Conservation (phyloP, 805 yeast genomes). For the Wickerhamiella bombiphila region DNA sequence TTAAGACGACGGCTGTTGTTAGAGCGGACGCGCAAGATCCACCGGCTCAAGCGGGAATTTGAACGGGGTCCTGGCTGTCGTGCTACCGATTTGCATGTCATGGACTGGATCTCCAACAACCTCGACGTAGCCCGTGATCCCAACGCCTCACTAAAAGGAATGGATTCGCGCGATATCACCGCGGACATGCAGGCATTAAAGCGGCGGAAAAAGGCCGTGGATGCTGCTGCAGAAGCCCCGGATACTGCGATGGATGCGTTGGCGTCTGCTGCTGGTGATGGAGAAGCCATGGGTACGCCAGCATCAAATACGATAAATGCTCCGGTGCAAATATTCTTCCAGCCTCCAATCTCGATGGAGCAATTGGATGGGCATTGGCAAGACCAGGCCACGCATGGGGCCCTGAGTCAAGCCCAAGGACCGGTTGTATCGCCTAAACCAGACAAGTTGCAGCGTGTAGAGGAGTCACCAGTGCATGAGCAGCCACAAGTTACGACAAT, state of each 20-base stretch:
- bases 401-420: too few relatives aligned
- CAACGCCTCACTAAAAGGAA: background rate
- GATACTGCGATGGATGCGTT: background rate
- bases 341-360: too few relatives aligned
- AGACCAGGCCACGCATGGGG: too few relatives aligned
- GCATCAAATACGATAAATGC: too few relatives aligned
- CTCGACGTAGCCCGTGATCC: constrained; percentile 10
- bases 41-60: constrained; percentile 18
- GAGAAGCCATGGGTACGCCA: too few relatives aligned
- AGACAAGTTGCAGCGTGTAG: too few relatives aligned
- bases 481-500: too few relatives aligned
- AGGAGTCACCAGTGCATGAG: too few relatives aligned
- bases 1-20: constrained; percentile 17
- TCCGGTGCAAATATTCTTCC: too few relatives aligned
- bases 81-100: constrained; percentile 10
- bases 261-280: background rate
- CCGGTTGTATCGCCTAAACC: too few relatives aligned
- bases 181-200: constrained; percentile 12
- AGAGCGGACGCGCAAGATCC: constrained; percentile 14
- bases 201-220: constrained; percentile 6
- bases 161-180: constrained; percentile 13
- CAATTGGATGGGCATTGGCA: too few relatives aligned
- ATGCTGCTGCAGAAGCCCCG: constrained; percentile 1
- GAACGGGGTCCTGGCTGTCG: constrained; percentile 6
- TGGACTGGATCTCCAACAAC: constrained; percentile 18